Conservation (phyloP, 2,329 filamentous ascomycete species). For the Fusarium mexicanum region DNA sequence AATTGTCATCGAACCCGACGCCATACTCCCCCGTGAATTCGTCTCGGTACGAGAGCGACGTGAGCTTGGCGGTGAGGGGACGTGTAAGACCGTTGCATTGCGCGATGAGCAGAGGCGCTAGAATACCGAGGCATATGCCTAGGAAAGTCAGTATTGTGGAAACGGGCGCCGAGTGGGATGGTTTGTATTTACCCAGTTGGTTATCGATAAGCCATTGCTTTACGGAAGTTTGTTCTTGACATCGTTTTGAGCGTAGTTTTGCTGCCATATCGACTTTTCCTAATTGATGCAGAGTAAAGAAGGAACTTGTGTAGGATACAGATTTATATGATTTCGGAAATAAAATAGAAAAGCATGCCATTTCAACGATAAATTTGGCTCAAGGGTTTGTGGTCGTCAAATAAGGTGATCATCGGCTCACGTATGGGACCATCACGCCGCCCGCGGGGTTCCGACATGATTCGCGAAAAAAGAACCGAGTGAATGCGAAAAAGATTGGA, state of each 20-base stretch:
- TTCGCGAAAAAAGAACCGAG: not conserved
- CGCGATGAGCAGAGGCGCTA: slow-evolving; percentile 82
- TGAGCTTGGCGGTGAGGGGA: slow-evolving; percentile 82
- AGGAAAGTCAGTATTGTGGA: slow-evolving; percentile 16
- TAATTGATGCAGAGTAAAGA: not conserved
- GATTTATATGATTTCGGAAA: not conserved
- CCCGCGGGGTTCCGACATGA: not conserved
- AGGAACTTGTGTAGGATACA: accelerated
- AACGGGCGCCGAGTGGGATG: not conserved
- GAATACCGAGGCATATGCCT: slow-evolving; percentile 86
- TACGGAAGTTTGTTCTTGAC: not conserved
- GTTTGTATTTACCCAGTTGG: slow-evolving; percentile 2
- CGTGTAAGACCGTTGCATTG: slow-evolving; percentile 84
- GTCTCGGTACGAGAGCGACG: slow-evolving; percentile 81
- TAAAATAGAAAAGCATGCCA: not conserved
- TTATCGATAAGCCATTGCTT: slow-evolving; percentile 29
- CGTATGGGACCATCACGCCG: not conserved
- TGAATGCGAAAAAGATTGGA: not conserved
- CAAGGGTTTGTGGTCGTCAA: not conserved
- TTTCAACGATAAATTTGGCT: not conserved
- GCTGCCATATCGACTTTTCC: not conserved
- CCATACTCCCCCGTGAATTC: slow-evolving; percentile 71
- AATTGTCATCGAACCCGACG: slow-evolving; percentile 81
- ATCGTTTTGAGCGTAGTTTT: not conserved
- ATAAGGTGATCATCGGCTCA: slow-evolving; percentile 9